Evolutionary conservation across 306 rosid genomes (phyloP).

Genomic region (Albizia julibrissin): DNA sequence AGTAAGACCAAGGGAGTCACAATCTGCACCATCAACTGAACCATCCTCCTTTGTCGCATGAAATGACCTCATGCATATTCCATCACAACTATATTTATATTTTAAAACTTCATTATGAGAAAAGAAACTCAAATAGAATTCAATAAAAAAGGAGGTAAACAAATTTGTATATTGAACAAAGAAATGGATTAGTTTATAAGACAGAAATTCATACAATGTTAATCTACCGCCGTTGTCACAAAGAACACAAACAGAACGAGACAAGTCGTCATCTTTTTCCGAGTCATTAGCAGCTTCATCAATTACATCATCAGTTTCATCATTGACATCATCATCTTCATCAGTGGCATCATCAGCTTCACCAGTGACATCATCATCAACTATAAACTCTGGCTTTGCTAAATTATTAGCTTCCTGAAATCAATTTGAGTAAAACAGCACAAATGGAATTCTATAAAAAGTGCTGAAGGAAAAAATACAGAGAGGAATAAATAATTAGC

Average conservation of each 20-base stretch:
- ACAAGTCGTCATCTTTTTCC: slow-evolving; percentile 61
- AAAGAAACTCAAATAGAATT: slow-evolving; percentile 7
- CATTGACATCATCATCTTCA: slow-evolving; percentile 52
- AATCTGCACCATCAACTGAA: slow-evolving; percentile 27
- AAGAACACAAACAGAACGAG: slow-evolving; percentile 82
- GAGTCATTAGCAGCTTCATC: slow-evolving; percentile 60
- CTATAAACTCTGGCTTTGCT: slow-evolving; percentile 66
- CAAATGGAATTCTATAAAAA: slow-evolving; percentile 16
- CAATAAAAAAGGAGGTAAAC: slow-evolving; percentile 6
- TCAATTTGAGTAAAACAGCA: slow-evolving; percentile 18
- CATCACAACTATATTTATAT: slow-evolving; percentile 75
- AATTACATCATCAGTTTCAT: slow-evolving; percentile 46
- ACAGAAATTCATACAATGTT: slow-evolving; percentile 55
- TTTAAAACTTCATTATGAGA: slow-evolving; percentile 12
- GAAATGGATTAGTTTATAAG: background rate
- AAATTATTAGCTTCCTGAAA: slow-evolving; percentile 64
- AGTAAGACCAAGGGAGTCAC: slow-evolving; percentile 75
- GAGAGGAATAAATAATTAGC: slow-evolving; percentile 26
- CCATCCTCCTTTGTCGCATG: slow-evolving; percentile 73
- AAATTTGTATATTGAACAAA: background rate
- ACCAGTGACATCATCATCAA: slow-evolving; percentile 53
- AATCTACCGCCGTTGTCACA: slow-evolving; percentile 91
- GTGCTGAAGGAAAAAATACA: slow-evolving; percentile 4
- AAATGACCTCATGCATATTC: slow-evolving; percentile 90
- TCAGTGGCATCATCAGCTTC: slow-evolving; percentile 51